Conservation (phyloP, 2,329 filamentous ascomycete genomes). For the Talaromyces verruculosus region DNA sequence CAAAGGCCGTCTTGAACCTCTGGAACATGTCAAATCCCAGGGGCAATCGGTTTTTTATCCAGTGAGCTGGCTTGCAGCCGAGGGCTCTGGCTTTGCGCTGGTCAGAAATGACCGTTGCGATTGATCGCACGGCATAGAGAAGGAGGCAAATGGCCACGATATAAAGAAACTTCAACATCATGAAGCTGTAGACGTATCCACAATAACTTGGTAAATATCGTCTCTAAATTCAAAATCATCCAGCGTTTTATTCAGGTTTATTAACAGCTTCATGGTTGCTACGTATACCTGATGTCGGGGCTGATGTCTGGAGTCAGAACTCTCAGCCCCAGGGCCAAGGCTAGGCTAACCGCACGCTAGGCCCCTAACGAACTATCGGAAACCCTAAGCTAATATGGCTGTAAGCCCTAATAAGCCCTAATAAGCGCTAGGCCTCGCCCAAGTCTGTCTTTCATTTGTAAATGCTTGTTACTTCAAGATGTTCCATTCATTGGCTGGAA, state of each 20-base stretch:
- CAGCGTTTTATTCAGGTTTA: not conserved
- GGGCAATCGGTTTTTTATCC: constrained; percentile 5
- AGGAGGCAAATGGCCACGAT: not conserved
- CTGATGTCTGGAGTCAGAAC: not conserved
- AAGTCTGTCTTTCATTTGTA: not conserved
- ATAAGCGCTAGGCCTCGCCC: not conserved
- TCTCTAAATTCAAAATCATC: not conserved
- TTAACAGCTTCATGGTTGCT: not conserved
- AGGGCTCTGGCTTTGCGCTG: constrained; percentile 10
- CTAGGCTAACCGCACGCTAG: not conserved
- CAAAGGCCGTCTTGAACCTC: constrained; percentile 4
- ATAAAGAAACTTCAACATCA: not conserved
- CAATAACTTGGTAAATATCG: not conserved
- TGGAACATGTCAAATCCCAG: not conserved
- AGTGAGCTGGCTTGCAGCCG: not conserved
- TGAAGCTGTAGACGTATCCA: not conserved
- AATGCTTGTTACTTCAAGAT: not conserved
- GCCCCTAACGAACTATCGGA: too few relatives aligned
- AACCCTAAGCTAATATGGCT: too few relatives aligned
- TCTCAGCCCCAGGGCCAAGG: not conserved
- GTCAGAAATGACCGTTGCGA: not conserved
- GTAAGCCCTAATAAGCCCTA: not conserved
- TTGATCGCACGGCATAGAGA: not conserved
- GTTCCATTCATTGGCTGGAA: not conserved
- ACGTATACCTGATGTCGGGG: not conserved